phyloP scores from a whole-genome alignment of 2,329 filamentous ascomycete species.

The Akanthomyces dipterigenus region DNA sequence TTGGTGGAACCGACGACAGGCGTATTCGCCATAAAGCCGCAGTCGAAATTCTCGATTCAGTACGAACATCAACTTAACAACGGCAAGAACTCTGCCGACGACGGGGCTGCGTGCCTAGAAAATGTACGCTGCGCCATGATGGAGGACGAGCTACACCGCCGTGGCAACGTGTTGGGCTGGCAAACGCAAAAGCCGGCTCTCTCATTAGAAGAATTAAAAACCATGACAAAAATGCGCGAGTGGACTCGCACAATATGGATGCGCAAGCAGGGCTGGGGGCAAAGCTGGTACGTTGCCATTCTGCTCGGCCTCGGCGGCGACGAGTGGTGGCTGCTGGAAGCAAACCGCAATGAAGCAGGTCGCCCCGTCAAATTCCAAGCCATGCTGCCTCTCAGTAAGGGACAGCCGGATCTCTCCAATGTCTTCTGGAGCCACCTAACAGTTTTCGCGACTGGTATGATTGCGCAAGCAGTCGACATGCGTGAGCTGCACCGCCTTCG shows the following conservation, averaged over 20 bases:
- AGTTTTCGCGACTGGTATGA: constrained; percentile 42
- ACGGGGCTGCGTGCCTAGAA: constrained; percentile 53
- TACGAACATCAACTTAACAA: constrained; percentile 61
- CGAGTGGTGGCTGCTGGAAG: constrained; percentile 68
- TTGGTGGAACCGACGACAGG: constrained; percentile 74
- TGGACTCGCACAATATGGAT: constrained; percentile 63
- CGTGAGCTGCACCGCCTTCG: constrained; percentile 39
- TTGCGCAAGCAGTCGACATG: constrained; percentile 43
- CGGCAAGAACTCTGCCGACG: constrained; percentile 46
- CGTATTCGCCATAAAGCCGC: constrained; percentile 63
- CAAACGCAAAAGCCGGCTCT: constrained; percentile 41
- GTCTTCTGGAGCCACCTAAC: constrained; percentile 47
- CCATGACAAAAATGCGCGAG: constrained; percentile 55
- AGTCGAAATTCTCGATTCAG: constrained; percentile 46
- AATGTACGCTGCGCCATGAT: constrained; percentile 54
- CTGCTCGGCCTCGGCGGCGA: constrained; percentile 67
- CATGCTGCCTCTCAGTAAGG: constrained; percentile 37
- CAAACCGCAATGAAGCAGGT: constrained; percentile 32
- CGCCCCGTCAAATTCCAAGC: constrained; percentile 27
- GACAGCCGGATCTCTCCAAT: constrained; percentile 38
- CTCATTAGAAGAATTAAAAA: constrained; percentile 48
- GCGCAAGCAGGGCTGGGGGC: constrained; percentile 62
- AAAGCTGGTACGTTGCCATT: constrained; percentile 65
- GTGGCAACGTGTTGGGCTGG: constrained; percentile 62
- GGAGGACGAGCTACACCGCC: constrained; percentile 53